A percentile compares a stretch with the other conserved stretches of the same genome.
phyloP scores from a whole-genome alignment of 1,284 basidiomycete genomes.

The Melanopsichium pennsylvanicum region DNA sequence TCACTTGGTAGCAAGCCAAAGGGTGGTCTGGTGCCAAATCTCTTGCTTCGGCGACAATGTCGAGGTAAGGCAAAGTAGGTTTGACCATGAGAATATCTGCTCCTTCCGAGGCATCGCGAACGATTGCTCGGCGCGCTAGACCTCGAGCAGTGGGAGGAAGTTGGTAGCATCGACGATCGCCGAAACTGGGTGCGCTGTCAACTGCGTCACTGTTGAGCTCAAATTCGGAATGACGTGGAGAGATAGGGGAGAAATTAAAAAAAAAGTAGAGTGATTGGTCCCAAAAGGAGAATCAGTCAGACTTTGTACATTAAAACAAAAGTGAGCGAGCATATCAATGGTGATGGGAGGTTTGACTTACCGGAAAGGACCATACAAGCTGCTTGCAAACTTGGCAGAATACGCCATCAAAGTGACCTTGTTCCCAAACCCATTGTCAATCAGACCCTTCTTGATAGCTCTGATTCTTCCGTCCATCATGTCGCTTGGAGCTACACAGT shows the following conservation, averaged over 20 bases:
- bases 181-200: slow-evolving; percentile 90
- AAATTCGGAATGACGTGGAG: no score
- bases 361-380: slow-evolving; percentile 97
- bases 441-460: slow-evolving; percentile 85
- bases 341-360: slow-evolving; percentile 67
- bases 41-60: slow-evolving; percentile 89
- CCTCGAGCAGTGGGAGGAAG: slow-evolving; percentile 87
- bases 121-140: slow-evolving; percentile 89
- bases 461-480: slow-evolving; percentile 99
- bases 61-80: slow-evolving; percentile 92
- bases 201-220: slow-evolving; percentile 93
- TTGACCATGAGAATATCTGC: slow-evolving; percentile 99
- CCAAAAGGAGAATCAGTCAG: no score
- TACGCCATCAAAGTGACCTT: slow-evolving; percentile 86
- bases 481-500: slow-evolving; percentile 97
- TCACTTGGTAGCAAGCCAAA: slow-evolving; percentile 80
- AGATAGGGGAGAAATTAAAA: no score
- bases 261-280: no score
- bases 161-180: slow-evolving; percentile 96
- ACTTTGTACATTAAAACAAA: no score
- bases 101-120: slow-evolving; percentile 87
- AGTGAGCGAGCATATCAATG: no score
- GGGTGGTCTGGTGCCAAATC: slow-evolving; percentile 84
- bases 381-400: slow-evolving; percentile 97
- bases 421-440: slow-evolving; percentile 81